Evolutionary conservation across 2,329 filamentous ascomycete species (phyloP).

Genomic region (Taxawa tesnikishii): DNA sequence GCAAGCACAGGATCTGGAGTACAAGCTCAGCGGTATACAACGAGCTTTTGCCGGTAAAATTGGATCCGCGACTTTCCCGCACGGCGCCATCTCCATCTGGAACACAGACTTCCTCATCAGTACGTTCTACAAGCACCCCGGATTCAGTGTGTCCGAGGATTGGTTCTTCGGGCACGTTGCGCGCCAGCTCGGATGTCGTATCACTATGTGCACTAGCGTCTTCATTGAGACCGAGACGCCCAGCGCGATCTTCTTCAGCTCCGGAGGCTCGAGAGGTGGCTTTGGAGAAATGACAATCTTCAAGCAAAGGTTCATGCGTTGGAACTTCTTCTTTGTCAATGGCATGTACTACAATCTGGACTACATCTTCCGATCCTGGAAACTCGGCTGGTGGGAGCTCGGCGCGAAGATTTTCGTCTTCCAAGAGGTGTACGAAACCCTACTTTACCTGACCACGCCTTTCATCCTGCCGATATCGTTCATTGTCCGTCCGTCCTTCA

Average conservation of each 20-base stretch:
- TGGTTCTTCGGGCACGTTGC: conserved; percentile 41
- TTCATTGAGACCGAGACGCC: conserved; percentile 42
- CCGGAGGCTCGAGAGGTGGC: conserved; percentile 29
- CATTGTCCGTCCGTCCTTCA: conserved; percentile 28
- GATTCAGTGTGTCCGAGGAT: conserved; percentile 38
- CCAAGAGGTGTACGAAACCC: conserved; percentile 36
- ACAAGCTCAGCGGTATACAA: conserved; percentile 37
- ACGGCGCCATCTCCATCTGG: conserved; percentile 40
- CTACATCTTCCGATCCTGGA: conserved; percentile 36
- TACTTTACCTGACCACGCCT: conserved; percentile 33
- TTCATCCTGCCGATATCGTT: conserved; percentile 35
- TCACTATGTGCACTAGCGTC: conserved; percentile 36
- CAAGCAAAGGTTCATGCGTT: conserved; percentile 36
- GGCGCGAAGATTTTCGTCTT: conserved; percentile 38
- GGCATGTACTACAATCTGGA: conserved; percentile 35
- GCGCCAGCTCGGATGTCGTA: conserved; percentile 31
- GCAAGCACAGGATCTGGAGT: conserved; percentile 38
- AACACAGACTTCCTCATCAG: conserved; percentile 31
- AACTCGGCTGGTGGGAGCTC: conserved; percentile 36
- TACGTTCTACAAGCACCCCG: conserved; percentile 36
- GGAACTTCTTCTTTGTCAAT: conserved; percentile 42
- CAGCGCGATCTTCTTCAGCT: conserved; percentile 28
- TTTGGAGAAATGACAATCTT: conserved; percentile 43
- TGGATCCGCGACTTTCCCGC: conserved; percentile 37
- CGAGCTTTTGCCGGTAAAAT: conserved; percentile 31